phyloP scores from a whole-genome alignment of 164 flowering plant genomes.

The Tetrastigma voinierianum region DNA sequence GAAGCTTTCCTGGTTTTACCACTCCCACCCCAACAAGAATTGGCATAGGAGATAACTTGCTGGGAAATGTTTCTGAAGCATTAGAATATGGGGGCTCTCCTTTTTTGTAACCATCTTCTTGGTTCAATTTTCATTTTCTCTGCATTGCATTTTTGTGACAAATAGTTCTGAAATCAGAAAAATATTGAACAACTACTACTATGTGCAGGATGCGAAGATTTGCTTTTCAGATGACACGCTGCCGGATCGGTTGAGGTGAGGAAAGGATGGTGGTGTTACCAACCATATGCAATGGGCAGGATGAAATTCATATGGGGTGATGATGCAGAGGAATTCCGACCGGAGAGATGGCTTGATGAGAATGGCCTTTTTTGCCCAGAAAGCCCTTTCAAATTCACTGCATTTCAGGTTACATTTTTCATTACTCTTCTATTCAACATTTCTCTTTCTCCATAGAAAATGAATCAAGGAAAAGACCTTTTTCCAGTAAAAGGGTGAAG shows the following conservation, averaged over 20 bases:
- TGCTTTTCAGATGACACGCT: constrained; percentile 65
- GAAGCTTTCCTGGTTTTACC: too few relatives aligned
- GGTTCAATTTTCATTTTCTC: not conserved
- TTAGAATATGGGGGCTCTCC: too few relatives aligned
- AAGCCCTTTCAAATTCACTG: constrained; percentile 73
- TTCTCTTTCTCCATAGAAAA: not conserved
- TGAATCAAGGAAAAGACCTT: too few relatives aligned
- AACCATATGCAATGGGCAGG: constrained; percentile 86
- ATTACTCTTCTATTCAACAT: not conserved
- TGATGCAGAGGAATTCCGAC: constrained; percentile 67
- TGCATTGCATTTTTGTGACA: not conserved
- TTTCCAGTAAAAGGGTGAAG: not conserved
- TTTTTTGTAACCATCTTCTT: not conserved
- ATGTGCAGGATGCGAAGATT: constrained; percentile 53
- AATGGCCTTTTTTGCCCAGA: constrained; percentile 58
- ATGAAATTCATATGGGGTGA: constrained; percentile 84
- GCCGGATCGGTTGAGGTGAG: constrained; percentile 66
- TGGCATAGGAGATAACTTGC: too few relatives aligned
- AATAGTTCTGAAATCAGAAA: not conserved
- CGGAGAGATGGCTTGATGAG: constrained; percentile 76
- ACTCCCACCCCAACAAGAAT: too few relatives aligned
- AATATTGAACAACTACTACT: too few relatives aligned
- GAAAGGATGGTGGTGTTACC: constrained; percentile 61
- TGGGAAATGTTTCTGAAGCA: too few relatives aligned
- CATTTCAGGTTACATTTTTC: constrained; percentile 55